Conservation (phyloP, 2,329 filamentous ascomycete genomes). For the Aspergillus sp. region DNA sequence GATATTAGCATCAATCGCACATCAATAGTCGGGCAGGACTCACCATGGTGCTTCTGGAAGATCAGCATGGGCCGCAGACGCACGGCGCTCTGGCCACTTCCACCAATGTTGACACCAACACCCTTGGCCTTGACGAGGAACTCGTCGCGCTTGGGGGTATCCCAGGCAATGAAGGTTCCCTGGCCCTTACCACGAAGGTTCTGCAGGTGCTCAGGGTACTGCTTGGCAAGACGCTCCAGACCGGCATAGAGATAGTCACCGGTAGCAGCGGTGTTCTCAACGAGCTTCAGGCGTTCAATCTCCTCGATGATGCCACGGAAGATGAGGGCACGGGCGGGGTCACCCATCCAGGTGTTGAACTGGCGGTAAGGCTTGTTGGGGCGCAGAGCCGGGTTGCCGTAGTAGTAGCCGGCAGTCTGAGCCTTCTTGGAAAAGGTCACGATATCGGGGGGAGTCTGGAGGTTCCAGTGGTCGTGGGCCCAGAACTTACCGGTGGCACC, state of each 20-base stretch:
- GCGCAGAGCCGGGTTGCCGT: slow-evolving; percentile 71
- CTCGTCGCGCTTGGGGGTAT: slow-evolving; percentile 74
- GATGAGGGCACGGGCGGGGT: slow-evolving; percentile 77
- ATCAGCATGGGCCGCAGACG: slow-evolving; percentile 84
- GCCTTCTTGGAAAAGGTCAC: slow-evolving; percentile 96
- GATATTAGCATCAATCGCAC: slow-evolving; percentile 14
- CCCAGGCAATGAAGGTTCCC: slow-evolving; percentile 92
- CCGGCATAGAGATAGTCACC: slow-evolving; percentile 75
- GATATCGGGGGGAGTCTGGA: slow-evolving; percentile 78
- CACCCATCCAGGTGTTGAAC: slow-evolving; percentile 98
- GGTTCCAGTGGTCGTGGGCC: slow-evolving; percentile 93
- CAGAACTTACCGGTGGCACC: slow-evolving; percentile 93
- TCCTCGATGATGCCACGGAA: slow-evolving; percentile 85
- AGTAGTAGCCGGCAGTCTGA: slow-evolving; percentile 91
- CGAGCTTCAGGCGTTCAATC: slow-evolving; percentile 72
- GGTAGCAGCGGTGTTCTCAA: slow-evolving; percentile 71
- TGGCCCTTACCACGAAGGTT: slow-evolving; percentile 84
- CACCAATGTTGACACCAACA: slow-evolving; percentile 83
- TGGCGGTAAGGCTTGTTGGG: slow-evolving; percentile 94
- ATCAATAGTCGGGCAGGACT: slow-evolving; percentile 19
- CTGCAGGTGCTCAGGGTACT: slow-evolving; percentile 73
- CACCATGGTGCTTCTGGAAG: slow-evolving; percentile 83
- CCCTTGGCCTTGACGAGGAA: slow-evolving; percentile 76
- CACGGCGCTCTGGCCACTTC: slow-evolving; percentile 72
- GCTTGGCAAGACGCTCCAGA: slow-evolving; percentile 63